Conservation (phyloP, 768 basidiomycete species). For the Mycena belliarum region DNA sequence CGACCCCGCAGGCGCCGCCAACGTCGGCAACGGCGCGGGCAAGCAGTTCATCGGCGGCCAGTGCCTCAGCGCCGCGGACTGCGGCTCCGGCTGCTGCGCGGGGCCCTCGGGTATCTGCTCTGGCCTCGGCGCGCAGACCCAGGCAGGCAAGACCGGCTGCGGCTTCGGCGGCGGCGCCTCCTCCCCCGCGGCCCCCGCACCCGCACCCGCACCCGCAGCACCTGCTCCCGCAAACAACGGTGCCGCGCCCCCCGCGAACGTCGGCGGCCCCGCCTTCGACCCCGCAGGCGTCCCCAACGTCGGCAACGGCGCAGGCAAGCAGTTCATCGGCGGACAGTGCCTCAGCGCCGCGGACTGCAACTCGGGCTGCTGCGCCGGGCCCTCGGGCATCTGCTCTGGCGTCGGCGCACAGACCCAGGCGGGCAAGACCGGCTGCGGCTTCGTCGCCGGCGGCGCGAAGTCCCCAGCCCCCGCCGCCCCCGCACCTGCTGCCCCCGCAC, state of each 20-base stretch:
- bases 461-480: neutral
- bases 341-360: constrained; percentile 1
- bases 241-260: neutral
- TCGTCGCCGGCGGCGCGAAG: neutral
- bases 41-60: constrained; percentile 15
- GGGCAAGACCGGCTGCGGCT: constrained; percentile 14
- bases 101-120: constrained; percentile 17
- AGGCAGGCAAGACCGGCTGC: constrained; percentile 16
- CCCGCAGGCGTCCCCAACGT: constrained; percentile 8
- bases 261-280: constrained; percentile 9
- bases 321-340: constrained; percentile 12
- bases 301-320: constrained; percentile 8
- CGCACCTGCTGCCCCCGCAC: neutral
- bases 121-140: constrained; percentile 8
- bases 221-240: neutral
- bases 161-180: constrained; percentile 1
- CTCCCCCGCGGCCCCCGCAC: neutral
- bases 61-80: constrained; percentile 6
- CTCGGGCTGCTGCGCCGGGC: constrained; percentile 10
- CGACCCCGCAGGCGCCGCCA: constrained; percentile 6
- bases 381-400: constrained; percentile 13
- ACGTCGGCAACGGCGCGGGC: constrained; percentile 18
- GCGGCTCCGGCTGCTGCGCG: constrained; percentile 15
- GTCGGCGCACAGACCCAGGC: constrained; percentile 3
- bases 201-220: neutral